phyloP scores from a whole-genome alignment of 2,329 filamentous ascomycete species.

The Fusarium sp. region DNA sequence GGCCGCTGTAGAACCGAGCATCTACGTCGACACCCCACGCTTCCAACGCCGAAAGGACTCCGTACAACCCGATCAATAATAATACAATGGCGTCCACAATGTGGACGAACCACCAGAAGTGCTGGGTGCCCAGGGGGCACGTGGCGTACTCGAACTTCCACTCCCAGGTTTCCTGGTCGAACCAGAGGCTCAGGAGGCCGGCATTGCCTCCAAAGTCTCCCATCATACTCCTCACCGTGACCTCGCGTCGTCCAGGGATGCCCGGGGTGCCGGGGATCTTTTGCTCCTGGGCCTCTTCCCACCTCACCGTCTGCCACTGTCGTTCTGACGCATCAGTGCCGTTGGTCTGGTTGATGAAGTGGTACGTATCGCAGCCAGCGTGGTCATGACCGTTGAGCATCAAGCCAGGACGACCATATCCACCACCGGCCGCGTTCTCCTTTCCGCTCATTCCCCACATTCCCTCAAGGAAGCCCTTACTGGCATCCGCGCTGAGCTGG shows the following conservation, averaged over 20 bases:
- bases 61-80: slow-evolving; percentile 45
- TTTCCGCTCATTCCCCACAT: slow-evolving; percentile 83
- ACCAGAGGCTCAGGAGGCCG: slow-evolving; percentile 90
- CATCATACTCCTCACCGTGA: slow-evolving; percentile 99
- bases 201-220: slow-evolving; percentile 94
- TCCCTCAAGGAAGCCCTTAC: slow-evolving; percentile 82
- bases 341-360: slow-evolving; percentile 77
- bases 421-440: slow-evolving; percentile 65
- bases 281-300: slow-evolving; percentile 56
- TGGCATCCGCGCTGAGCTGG: slow-evolving; percentile 80
- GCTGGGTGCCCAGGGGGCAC: slow-evolving; percentile 86
- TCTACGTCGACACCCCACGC: slow-evolving; percentile 52
- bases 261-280: slow-evolving; percentile 56
- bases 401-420: slow-evolving; percentile 78
- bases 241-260: slow-evolving; percentile 79
- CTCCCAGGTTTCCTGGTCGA: slow-evolving; percentile 75
- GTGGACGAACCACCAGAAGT: slow-evolving; percentile 95
- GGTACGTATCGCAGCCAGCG: slow-evolving; percentile 90
- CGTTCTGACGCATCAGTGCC: slow-evolving; percentile 54
- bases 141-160: slow-evolving; percentile 87
- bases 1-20: slow-evolving; percentile 33
- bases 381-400: slow-evolving; percentile 96
- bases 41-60: slow-evolving; percentile 41
- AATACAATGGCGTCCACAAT: slow-evolving; percentile 70
- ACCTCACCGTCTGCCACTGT: slow-evolving; percentile 63